Evolutionary conservation across 2,329 filamentous ascomycete species (phyloP).

Genomic region (Hysterium pulicare): DNA sequence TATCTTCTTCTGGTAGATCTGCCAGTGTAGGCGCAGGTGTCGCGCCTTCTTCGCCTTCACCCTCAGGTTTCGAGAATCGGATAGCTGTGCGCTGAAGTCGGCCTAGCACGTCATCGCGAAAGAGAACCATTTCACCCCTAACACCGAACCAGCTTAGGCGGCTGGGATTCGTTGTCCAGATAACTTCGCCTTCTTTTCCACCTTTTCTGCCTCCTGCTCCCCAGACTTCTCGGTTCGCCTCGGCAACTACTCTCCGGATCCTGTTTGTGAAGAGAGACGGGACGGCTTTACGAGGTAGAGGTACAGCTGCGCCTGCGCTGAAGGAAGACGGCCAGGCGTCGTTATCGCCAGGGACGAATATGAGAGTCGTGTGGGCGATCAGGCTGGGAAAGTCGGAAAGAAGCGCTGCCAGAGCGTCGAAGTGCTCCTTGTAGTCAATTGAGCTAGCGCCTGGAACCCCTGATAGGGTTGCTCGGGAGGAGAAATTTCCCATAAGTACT

Average conservation of each 20-base stretch:
- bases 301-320: conserved; percentile 67
- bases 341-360: conserved; percentile 94
- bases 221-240: conserved; percentile 67
- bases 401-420: conserved; percentile 79
- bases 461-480: conserved; percentile 54
- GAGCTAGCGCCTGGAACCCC: conserved; percentile 71
- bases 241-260: conserved; percentile 74
- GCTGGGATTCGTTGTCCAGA: conserved; percentile 88
- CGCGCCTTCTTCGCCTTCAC: conserved; percentile 22
- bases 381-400: conserved; percentile 81
- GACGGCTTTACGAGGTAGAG: conserved; percentile 67
- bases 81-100: conserved; percentile 75
- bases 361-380: conserved; percentile 74
- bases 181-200: conserved; percentile 62
- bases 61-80: conserved; percentile 56
- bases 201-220: conserved; percentile 43
- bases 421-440: conserved; percentile 96
- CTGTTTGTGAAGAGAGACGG: conserved; percentile 89
- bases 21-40: background rate
- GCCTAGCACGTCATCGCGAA: conserved; percentile 81
- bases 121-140: conserved; percentile 79
- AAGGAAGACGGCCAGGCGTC: conserved; percentile 95
- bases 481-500: conserved; percentile 82
- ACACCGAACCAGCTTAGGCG: conserved; percentile 82
- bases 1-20: conserved; percentile 4